Evolutionary conservation across 768 basidiomycete genomes (phyloP).

Genomic region (Fibroporia radiculosa): DNA sequence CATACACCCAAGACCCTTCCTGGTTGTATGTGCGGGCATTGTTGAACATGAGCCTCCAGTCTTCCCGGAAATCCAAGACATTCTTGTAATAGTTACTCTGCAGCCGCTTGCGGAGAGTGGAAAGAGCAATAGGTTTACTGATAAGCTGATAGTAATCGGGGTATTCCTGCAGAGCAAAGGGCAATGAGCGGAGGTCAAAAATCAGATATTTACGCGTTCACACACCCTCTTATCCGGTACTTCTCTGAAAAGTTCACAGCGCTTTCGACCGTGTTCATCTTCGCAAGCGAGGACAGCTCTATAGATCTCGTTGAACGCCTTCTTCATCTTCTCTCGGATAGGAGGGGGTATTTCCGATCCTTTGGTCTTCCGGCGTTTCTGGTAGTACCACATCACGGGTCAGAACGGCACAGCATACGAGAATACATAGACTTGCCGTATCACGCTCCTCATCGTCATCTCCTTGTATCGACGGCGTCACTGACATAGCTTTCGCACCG

Average conservation of each 20-base stretch:
- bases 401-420: neutral
- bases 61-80: conserved; percentile 61
- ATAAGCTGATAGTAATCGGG: conserved; percentile 93
- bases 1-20: conserved; percentile 92
- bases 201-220: conserved; percentile 4
- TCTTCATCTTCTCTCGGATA: conserved; percentile 74
- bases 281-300: conserved; percentile 67
- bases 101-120: conserved; percentile 74
- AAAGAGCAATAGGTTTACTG: conserved; percentile 78
- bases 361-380: conserved; percentile 87
- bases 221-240: conserved; percentile 72
- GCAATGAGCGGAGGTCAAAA: conserved; percentile 9
- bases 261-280: conserved; percentile 67
- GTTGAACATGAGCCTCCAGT: conserved; percentile 88
- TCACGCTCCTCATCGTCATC: conserved; percentile 78
- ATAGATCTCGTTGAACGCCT: conserved; percentile 69
- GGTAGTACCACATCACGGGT: neutral
- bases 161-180: conserved; percentile 49
- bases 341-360: conserved; percentile 47
- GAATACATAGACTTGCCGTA: conserved; percentile 34
- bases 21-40: conserved; percentile 93
- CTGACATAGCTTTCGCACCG: conserved; percentile 62
- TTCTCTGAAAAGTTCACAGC: conserved; percentile 83
- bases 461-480: conserved; percentile 63
- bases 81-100: conserved; percentile 64